Conservation (phyloP, 208 protist genomes). For the Acanthamoeba lenticulata region DNA sequence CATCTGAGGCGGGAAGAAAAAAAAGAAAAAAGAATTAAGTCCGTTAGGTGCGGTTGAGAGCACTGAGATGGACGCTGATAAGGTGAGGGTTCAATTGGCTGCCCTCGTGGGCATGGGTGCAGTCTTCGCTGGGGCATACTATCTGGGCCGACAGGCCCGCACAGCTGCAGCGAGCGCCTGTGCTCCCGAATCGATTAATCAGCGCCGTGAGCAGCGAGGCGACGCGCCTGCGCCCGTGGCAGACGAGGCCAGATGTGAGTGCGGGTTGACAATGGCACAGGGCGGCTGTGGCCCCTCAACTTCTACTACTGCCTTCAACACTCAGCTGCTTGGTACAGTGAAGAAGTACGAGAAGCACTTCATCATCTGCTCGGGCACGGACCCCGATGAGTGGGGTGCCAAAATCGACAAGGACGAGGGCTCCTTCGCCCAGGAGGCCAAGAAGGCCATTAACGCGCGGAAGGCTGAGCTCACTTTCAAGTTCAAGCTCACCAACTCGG, state of each 20-base stretch:
- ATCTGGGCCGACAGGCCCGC: background rate
- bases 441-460: background rate
- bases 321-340: background rate
- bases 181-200: background rate
- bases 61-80: background rate
- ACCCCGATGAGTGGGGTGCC: background rate
- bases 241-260: background rate
- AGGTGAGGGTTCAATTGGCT: background rate
- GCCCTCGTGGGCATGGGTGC: background rate
- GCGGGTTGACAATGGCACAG: background rate
- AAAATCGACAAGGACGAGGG: conserved; percentile 1
- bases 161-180: background rate
- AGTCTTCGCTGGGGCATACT: background rate
- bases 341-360: conserved; percentile 37
- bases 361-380: conserved; percentile 22
- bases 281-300: background rate
- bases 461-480: conserved; percentile 14
- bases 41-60: background rate
- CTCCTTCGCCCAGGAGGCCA: background rate
- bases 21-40: too few species aligned
- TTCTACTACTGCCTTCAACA: background rate
- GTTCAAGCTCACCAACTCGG: conserved; percentile 13
- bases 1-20: too few species aligned
- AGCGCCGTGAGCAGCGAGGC: background rate
- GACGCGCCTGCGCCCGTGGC: background rate